These are phyloP conservation scores for Saturnispora quitensis DNA, from an alignment of 805 yeast genomes.

Conservation along the genomic window DNA sequence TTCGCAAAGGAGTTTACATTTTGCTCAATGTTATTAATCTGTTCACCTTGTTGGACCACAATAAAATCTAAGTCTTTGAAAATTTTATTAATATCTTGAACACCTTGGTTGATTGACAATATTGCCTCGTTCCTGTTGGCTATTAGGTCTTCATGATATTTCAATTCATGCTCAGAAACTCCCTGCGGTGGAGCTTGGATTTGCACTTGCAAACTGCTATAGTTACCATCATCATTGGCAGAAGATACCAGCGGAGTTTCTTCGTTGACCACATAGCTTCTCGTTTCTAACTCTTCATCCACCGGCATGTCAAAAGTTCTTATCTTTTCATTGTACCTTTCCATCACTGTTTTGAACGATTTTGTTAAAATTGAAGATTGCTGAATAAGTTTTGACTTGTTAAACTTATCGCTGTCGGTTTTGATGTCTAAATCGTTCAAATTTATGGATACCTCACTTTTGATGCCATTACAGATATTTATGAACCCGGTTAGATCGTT, in stretches of 20 bases:
- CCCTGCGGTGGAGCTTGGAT: slow-evolving; percentile 29
- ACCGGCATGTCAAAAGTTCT: background rate
- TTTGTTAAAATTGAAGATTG: background rate
- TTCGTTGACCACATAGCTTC: background rate
- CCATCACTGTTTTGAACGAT: background rate
- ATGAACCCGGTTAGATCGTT: background rate
- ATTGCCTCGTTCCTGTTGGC: slow-evolving; percentile 71
- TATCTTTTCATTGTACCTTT: background rate
- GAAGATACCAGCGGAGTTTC: background rate
- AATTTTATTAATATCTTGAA: slow-evolving; percentile 75
- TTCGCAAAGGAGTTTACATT: slow-evolving; percentile 56
- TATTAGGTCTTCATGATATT: slow-evolving; percentile 54
- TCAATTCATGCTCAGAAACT: slow-evolving; percentile 38
- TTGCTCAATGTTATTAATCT: slow-evolving; percentile 75
- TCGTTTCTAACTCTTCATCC: background rate
- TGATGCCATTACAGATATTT: background rate
- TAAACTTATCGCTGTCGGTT: background rate
- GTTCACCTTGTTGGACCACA: slow-evolving; percentile 78
- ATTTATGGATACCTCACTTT: background rate
- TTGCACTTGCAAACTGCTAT: slow-evolving; percentile 21
- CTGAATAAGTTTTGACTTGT: background rate
- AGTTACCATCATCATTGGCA: slow-evolving; percentile 6
- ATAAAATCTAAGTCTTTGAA: slow-evolving; percentile 72
- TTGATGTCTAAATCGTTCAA: background rate
- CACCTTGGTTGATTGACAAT: slow-evolving; percentile 63